phyloP scores from a whole-genome alignment of 2,329 filamentous ascomycete species.

The Sporothrix globosa region DNA sequence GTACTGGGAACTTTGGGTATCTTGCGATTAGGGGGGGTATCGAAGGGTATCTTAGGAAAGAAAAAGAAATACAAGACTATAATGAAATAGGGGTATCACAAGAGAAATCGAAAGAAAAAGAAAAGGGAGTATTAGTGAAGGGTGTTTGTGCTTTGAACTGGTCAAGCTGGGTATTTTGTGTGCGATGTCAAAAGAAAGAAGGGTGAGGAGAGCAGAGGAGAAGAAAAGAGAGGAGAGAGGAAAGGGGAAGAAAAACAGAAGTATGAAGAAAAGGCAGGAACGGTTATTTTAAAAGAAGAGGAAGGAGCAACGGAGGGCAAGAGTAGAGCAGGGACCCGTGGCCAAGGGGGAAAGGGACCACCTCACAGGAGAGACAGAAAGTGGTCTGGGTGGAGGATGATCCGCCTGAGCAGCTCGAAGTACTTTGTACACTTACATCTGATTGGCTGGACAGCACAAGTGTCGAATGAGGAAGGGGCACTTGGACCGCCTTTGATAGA shows the following conservation, averaged over 20 bases:
- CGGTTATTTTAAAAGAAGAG: slow-evolving; percentile 33
- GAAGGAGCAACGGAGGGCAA: slow-evolving; percentile 34
- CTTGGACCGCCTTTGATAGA: slow-evolving; percentile 20
- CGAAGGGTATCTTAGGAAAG: slow-evolving; percentile 40
- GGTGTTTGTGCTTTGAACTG: slow-evolving; percentile 43
- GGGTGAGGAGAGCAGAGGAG: slow-evolving; percentile 32
- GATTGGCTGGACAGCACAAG: slow-evolving; percentile 29
- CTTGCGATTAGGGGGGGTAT: slow-evolving; percentile 35
- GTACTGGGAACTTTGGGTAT: slow-evolving; percentile 29
- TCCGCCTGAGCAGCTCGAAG: slow-evolving; percentile 28
- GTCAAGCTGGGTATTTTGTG: slow-evolving; percentile 37
- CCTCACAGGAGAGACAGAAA: slow-evolving; percentile 28
- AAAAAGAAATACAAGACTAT: slow-evolving; percentile 39
- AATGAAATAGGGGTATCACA: slow-evolving; percentile 42
- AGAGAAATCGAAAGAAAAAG: slow-evolving; percentile 43
- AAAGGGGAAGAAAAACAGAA: slow-evolving; percentile 30
- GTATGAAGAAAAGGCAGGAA: slow-evolving; percentile 33
- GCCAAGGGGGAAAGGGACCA: slow-evolving; percentile 16
- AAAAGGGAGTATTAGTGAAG: slow-evolving; percentile 36
- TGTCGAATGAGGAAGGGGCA: slow-evolving; percentile 30
- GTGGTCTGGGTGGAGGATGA: slow-evolving; percentile 32
- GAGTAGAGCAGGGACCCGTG: slow-evolving; percentile 22
- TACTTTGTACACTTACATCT: slow-evolving; percentile 33
- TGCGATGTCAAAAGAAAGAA: slow-evolving; percentile 22
- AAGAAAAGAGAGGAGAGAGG: slow-evolving; percentile 34